Evolutionary conservation across 495 filamentous ascomycete genomes (phyloP).

Genomic region (Oidiodendron maius): DNA sequence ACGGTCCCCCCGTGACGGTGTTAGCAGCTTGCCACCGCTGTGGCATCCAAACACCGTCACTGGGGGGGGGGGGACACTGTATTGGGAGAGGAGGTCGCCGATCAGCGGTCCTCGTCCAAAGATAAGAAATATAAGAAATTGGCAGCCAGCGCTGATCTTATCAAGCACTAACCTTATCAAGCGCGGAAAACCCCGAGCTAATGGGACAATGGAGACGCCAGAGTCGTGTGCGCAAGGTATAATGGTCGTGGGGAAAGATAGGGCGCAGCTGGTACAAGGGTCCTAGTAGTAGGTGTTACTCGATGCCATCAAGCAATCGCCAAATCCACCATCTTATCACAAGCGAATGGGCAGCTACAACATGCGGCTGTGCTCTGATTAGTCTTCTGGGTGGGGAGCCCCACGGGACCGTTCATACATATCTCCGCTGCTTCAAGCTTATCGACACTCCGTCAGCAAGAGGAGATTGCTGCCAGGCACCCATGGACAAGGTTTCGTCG

Average conservation of each 20-base stretch:
- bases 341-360: not conserved
- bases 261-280: not conserved
- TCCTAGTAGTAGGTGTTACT: constrained; percentile 1
- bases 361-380: not conserved
- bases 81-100: not conserved
- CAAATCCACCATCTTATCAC: constrained; percentile 4
- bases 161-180: no score
- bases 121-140: constrained; percentile 10
- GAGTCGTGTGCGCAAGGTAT: constrained; percentile 1
- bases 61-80: no score
- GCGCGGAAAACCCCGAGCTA: constrained; percentile 2
- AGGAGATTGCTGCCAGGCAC: no score
- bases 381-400: no score
- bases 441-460: no score
- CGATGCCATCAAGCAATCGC: constrained; percentile 2
- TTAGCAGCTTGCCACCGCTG: no score
- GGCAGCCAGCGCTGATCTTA: not conserved
- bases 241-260: not conserved
- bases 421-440: no score
- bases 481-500: no score
- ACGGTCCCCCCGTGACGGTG: no score
- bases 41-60: no score
- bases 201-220: not conserved
- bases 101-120: not conserved
- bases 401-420: no score